Evolutionary conservation across 345 rosid species (phyloP).

Genomic region (Noccaea caerulescens): DNA sequence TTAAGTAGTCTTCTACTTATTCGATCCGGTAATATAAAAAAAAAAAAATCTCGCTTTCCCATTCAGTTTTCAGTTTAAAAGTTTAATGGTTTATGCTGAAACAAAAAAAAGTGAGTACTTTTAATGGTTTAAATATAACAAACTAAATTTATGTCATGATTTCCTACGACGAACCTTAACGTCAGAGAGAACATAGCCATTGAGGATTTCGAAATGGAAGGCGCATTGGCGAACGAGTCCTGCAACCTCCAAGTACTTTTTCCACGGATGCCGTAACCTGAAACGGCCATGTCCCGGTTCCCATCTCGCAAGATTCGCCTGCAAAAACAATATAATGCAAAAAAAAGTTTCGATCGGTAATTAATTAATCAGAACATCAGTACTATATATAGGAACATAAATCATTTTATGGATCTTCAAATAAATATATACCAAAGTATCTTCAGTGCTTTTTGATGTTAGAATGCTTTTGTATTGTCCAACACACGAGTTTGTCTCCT

Average conservation of each 20-base stretch:
- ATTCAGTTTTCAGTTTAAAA: background rate
- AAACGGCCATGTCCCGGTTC: conserved; percentile 84
- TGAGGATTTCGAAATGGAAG: conserved; percentile 65
- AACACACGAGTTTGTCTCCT: conserved; percentile 47
- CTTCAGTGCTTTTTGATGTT: conserved; percentile 64
- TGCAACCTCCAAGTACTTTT: conserved; percentile 67
- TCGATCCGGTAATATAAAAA: background rate
- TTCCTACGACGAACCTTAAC: conserved; percentile 47
- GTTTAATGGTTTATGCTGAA: background rate
- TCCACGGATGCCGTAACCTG: conserved; percentile 74
- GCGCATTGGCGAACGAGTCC: conserved; percentile 77
- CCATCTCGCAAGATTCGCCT: conserved; percentile 92
- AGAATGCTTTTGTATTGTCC: conserved; percentile 60
- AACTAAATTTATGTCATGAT: conserved; percentile 1
- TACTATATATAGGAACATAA: background rate
- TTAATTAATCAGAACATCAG: conserved; percentile 1
- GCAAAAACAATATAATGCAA: background rate
- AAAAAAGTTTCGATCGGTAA: background rate
- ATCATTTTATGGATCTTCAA: background rate
- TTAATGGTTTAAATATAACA: background rate
- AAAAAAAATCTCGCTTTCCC: background rate
- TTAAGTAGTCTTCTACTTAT: background rate
- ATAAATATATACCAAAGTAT: conserved; percentile 54
- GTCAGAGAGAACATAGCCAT: conserved; percentile 52
- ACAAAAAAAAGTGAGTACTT: too few relatives aligned